Percentiles rank a stretch among this genome's conserved stretches.
These are phyloP conservation scores for Penicillium canariense DNA, from an alignment of 495 filamentous ascomycete species.

Conservation along the genomic window DNA sequence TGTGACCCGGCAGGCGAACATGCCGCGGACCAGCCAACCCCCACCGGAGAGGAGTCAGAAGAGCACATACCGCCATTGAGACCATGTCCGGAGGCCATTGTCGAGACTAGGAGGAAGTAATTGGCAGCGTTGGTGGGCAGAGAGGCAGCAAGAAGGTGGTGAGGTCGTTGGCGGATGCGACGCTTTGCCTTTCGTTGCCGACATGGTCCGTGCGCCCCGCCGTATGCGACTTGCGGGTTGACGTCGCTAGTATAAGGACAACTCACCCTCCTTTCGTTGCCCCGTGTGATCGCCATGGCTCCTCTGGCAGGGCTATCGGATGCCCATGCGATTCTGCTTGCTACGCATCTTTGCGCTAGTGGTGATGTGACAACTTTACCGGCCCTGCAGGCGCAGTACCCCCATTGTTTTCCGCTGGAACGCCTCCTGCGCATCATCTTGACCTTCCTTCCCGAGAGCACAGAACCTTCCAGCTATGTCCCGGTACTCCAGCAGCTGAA, in stretches of 20 bases:
- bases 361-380: slow-evolving; percentile 62
- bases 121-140: slow-evolving; percentile 25
- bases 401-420: slow-evolving; percentile 59
- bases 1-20: slow-evolving; percentile 11
- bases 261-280: slow-evolving; percentile 12
- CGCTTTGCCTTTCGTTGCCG: slow-evolving; percentile 39
- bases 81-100: slow-evolving; percentile 82
- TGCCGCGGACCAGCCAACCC: slow-evolving; percentile 14
- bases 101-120: slow-evolving; percentile 28
- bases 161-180: slow-evolving; percentile 35
- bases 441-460: slow-evolving; percentile 78
- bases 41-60: neutral
- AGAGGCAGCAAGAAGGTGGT: slow-evolving; percentile 25
- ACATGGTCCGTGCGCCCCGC: slow-evolving; percentile 41
- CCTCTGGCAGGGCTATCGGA: slow-evolving; percentile 41
- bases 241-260: slow-evolving; percentile 26
- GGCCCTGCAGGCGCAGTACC: slow-evolving; percentile 57
- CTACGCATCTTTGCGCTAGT: slow-evolving; percentile 44
- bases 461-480: slow-evolving; percentile 62
- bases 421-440: slow-evolving; percentile 76
- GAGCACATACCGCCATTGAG: slow-evolving; percentile 67
- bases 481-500: slow-evolving; percentile 57
- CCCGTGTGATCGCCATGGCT: slow-evolving; percentile 34
- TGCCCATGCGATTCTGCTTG: slow-evolving; percentile 50
- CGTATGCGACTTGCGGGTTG: slow-evolving; percentile 27